Conservation (phyloP, 2,329 filamentous ascomycete genomes). For the Aspergillus puulaauensis region DNA sequence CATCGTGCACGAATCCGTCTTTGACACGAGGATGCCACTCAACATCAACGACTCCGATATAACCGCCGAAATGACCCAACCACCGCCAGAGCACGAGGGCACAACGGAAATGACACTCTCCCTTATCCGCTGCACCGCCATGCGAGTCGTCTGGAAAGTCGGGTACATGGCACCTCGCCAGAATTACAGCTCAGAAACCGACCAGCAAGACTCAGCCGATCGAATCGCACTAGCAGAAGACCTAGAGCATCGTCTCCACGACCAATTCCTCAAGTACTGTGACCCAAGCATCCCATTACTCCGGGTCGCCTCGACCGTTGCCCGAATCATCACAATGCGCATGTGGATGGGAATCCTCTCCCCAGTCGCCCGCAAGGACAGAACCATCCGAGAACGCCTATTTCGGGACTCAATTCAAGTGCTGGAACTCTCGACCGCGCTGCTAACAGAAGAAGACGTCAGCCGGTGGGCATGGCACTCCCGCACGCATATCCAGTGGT, state of each 20-base stretch:
- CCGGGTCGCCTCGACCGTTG: constrained; percentile 12
- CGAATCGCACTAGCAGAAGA: constrained; percentile 10
- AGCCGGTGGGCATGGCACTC: constrained; percentile 64
- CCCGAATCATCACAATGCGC: constrained; percentile 16
- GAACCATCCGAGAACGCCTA: constrained; percentile 37
- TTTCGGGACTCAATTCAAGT: constrained; percentile 70
- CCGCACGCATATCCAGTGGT: constrained; percentile 62
- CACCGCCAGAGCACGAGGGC: constrained; percentile 46
- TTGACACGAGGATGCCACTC: constrained; percentile 46
- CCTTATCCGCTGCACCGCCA: constrained; percentile 52
- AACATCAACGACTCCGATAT: constrained; percentile 53
- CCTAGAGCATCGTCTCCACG: constrained; percentile 15
- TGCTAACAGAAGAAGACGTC: constrained; percentile 61
- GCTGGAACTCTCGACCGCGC: constrained; percentile 63
- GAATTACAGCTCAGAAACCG: not conserved
- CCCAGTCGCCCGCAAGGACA: constrained; percentile 3
- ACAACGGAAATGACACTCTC: constrained; percentile 52
- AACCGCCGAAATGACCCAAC: constrained; percentile 43
- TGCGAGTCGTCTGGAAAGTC: constrained; percentile 35
- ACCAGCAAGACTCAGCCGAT: not conserved
- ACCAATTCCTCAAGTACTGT: constrained; percentile 18
- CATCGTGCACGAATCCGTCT: constrained; percentile 36
- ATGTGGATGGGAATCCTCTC: constrained; percentile 20
- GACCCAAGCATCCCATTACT: constrained; percentile 12
- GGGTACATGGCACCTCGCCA: constrained; percentile 25